Percentiles rank a stretch among this genome's conserved stretches.
These are phyloP conservation scores for Phytophthora tentaculata DNA, from an alignment of 352 stramenopile species.

Conservation along the genomic window DNA sequence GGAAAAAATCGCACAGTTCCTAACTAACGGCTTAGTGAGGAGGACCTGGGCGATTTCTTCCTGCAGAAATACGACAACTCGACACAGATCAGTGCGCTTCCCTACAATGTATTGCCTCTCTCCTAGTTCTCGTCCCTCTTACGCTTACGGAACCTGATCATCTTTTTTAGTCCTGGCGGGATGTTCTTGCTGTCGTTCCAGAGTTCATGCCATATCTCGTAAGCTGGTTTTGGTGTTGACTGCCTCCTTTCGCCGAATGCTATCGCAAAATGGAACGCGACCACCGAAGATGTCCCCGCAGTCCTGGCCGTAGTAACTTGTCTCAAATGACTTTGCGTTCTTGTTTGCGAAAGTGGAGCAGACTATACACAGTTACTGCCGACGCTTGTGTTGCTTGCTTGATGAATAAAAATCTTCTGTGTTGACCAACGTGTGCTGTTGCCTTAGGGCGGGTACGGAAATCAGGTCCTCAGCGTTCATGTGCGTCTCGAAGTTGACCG, in stretches of 20 bases:
- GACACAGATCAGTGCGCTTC: neutral
- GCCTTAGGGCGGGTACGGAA: slow-evolving; percentile 3
- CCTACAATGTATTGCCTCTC: neutral
- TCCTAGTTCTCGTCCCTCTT: slow-evolving; percentile 2
- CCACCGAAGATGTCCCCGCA: neutral
- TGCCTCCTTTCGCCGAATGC: neutral
- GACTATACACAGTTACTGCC: slow-evolving; percentile 32
- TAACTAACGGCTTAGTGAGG: neutral
- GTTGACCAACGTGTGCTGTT: slow-evolving; percentile 13
- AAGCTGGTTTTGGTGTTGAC: slow-evolving; percentile 12
- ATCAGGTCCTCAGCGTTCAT: slow-evolving; percentile 23
- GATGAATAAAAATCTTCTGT: slow-evolving; percentile 13
- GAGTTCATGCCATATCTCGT: slow-evolving; percentile 15
- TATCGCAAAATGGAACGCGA: no score
- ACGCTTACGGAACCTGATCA: slow-evolving; percentile 11
- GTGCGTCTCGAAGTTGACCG: slow-evolving; percentile 15
- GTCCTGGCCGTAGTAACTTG: slow-evolving; percentile 8
- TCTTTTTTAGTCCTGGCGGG: neutral
- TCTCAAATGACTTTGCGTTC: slow-evolving; percentile 17
- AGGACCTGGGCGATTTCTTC: neutral
- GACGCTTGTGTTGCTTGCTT: slow-evolving; percentile 13
- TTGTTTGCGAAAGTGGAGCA: slow-evolving; percentile 13
- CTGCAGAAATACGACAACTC: neutral
- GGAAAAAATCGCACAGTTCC: neutral
- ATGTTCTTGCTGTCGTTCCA: slow-evolving; percentile 16